Percentiles rank a stretch among this genome's conserved stretches.
Evolutionary conservation across 345 rosid genomes (phyloP).

Genomic region (Cardiospermum halicacabum): DNA sequence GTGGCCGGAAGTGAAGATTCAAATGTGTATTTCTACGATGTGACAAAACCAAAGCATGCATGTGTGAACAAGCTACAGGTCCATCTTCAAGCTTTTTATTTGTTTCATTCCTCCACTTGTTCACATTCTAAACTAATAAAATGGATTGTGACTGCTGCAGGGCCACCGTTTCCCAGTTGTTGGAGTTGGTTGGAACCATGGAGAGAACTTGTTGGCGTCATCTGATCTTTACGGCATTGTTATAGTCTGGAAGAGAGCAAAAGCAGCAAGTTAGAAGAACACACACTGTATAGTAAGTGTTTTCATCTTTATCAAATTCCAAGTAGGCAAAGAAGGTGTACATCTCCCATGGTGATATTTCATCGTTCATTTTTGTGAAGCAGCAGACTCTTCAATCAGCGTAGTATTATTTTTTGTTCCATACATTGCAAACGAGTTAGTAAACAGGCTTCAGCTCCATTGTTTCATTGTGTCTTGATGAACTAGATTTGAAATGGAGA

Average conservation of each 20-base stretch:
- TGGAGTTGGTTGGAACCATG: slow-evolving; percentile 94
- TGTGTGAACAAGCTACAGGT: slow-evolving; percentile 99
- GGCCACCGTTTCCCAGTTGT: slow-evolving; percentile 90
- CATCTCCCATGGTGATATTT: not conserved
- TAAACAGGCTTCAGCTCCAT: not conserved
- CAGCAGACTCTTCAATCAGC: not conserved
- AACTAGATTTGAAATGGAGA: not conserved
- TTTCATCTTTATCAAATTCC: slow-evolving; percentile 9
- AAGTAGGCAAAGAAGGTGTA: not conserved
- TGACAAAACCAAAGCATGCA: slow-evolving; percentile 80
- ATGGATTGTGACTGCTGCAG: slow-evolving; percentile 36
- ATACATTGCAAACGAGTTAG: not conserved
- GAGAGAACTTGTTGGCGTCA: slow-evolving; percentile 89
- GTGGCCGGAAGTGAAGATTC: slow-evolving; percentile 96
- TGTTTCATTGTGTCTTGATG: not conserved
- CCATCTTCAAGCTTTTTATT: not conserved
- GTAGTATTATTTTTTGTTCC: not conserved
- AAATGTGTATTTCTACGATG: slow-evolving; percentile 84
- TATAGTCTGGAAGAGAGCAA: slow-evolving; percentile 97
- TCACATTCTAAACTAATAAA: not conserved
- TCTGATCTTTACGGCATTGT: slow-evolving; percentile 92
- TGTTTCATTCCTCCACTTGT: not conserved
- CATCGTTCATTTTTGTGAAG: slow-evolving; percentile 13
- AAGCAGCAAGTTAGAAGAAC: slow-evolving; percentile 44
- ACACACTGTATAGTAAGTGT: not conserved